Base-by-base conservation (phyloP, 352 stramenopile genomes). In the Phytopythium litorale region DNA sequence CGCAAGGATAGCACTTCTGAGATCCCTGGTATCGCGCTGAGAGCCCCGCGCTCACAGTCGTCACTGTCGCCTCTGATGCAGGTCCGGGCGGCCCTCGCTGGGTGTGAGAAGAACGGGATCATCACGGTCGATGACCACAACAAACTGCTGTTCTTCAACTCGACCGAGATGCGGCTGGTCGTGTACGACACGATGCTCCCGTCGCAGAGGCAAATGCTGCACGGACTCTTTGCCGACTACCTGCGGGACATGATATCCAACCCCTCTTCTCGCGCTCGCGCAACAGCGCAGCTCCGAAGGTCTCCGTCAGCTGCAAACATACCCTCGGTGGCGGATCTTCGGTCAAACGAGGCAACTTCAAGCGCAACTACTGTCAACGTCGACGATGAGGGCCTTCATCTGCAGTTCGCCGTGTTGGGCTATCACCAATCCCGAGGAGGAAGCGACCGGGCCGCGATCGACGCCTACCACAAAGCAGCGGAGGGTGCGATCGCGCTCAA, bases 91-190 rank as follows among this genome's bases (percentile, higher is more conserved):
- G 78, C 74, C 7, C 67, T 89, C 2, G 71, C 81, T 2, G 79
- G 87, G 6, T 89, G 87, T 56, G 82, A 90, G 46, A 84, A 75
- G 48, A 79, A 82, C 32, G 64, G 71, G 19, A 82, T 82, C 23
- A 46, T 89, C 40, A 80, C 75, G 0, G 67, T 80, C 54, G 70
- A 83, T 67, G 66, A 79, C 18, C 67, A 79, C 35, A 79, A 84
- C 58, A 79, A 88, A 25, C 51, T 84, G 30, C 71, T 84, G 40
- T 81, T 86, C 60, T 88, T 89, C 74, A 81, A 87, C 65, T 77
- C 74, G 16, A 74, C 87, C 52, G 81, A 92, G 64, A 78, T 82
- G 66, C 54, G 74, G 12, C 52, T 79, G 18, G 67, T 81, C 18
- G 63, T 83, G 63, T 79, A 75, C 58, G 66, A 60, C 57, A 77